Percentiles rank a stretch among this genome's conserved stretches.
Conservation (phyloP, 331 rosid genomes). For the Saraca asoca region DNA sequence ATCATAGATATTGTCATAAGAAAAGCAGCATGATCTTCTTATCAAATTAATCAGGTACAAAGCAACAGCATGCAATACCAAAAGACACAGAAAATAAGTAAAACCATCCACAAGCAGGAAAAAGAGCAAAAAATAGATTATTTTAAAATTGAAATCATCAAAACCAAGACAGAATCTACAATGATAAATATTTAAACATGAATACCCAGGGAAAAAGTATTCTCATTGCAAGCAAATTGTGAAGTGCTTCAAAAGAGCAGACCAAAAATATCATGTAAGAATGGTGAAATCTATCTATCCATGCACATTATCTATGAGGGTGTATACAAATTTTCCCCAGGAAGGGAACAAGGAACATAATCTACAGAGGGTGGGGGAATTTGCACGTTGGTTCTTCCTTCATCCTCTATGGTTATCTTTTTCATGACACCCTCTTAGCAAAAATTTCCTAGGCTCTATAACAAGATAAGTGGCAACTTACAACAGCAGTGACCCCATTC, state of each 20-base stretch:
- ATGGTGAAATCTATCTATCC: neutral
- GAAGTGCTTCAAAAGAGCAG: neutral
- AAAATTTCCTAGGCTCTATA: constrained; percentile 16
- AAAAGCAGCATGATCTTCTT: too few species aligned
- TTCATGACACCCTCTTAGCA: constrained; percentile 13
- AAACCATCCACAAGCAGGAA: too few species aligned
- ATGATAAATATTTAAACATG: neutral
- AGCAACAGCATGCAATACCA: too few species aligned
- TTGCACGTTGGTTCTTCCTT: too few species aligned
- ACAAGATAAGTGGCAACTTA: constrained; percentile 47
- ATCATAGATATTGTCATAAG: too few species aligned
- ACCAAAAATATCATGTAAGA: too few species aligned
- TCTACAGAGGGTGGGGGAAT: too few species aligned
- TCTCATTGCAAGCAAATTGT: neutral
- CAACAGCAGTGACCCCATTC: constrained; percentile 84
- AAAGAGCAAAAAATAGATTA: too few species aligned
- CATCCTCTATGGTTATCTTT: too few species aligned
- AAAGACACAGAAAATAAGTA: too few species aligned
- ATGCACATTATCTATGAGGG: neutral
- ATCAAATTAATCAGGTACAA: too few species aligned
- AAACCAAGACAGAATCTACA: neutral
- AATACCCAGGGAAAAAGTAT: neutral
- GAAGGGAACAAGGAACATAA: neutral
- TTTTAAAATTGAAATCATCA: too few species aligned
- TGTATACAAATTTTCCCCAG: neutral